Evolutionary conservation across 257 asterid species (phyloP), one percentile per base, ranked within the genome.

Genomic region (Vinca minor): DNA sequence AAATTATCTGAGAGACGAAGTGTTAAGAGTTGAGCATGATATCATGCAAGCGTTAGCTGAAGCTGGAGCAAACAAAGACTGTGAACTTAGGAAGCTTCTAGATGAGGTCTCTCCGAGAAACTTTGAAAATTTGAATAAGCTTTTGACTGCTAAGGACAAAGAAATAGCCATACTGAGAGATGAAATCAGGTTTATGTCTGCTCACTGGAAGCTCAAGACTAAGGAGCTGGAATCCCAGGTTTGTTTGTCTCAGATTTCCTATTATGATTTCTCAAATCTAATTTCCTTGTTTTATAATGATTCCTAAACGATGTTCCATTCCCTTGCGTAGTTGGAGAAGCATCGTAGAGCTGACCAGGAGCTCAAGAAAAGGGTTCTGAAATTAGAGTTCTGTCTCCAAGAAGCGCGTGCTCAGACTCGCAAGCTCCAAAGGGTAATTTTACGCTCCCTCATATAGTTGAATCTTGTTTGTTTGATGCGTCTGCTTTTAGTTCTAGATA

Each of bases 211-310:
- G 83, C 85, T 83, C 42, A 89, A 87, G 77, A 85, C 91, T 25
- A 77, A 81, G 66, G 95, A 89, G 68, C 72, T 92, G 57, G 98
- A 88, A 76, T 82, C 88, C 72, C 87, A 89, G 96, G 96, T 89
- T 63, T 47, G 74, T 48, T 54, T 48, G 28, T 31, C 15, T 55
- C 23, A 17, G 38, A 0, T 35, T 41, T n/a, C 50, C 5, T 18
- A 20, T 15, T 48, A 3, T 44, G 38, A 12, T 34, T 21, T 25
- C 28, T 45, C 49, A 13, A 4, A 13, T 0, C 4, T 12, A n/a
- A n/a, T n/a, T 17, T 39, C 49, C 5, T 17, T 49, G 47, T 57
- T 47, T 32, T 8, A 18, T 10, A 26, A 23, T 35, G 38, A 56
- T 62, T 36, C 48, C 57, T 68, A 13, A 15, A 63, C 29, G 34